Percentiles rank a stretch among this genome's conserved stretches.
Evolutionary conservation across 2,329 filamentous ascomycete genomes (phyloP).

Genomic region (Torrubiella hemipterigena): DNA sequence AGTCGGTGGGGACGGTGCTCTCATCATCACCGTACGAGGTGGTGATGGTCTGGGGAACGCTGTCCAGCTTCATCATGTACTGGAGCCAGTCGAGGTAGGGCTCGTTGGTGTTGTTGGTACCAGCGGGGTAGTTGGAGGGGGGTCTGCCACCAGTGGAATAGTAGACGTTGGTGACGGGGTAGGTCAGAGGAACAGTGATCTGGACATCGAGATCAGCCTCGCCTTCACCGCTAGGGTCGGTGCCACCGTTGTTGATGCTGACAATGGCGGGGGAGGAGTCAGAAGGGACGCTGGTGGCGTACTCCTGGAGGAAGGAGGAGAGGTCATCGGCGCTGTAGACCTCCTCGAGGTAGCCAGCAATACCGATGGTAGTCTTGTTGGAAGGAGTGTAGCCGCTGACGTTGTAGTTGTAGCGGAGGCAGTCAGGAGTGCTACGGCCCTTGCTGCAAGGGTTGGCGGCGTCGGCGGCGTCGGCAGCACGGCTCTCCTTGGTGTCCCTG

Average conservation of each 20-base stretch:
- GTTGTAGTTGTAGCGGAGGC: not conserved
- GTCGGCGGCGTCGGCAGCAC: not conserved
- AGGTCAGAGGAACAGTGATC: not conserved
- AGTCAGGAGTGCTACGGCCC: not conserved
- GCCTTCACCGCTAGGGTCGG: not conserved
- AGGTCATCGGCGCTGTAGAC: not conserved
- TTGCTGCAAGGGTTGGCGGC: not conserved
- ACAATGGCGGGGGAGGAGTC: not conserved
- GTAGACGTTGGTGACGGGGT: not conserved
- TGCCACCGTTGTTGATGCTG: not conserved
- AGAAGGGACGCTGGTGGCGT: not conserved
- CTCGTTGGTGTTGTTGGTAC: constrained; percentile 1
- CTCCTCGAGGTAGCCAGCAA: not conserved
- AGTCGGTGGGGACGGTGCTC: constrained; percentile 3
- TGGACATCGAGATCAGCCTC: not conserved
- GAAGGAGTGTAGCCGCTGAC: not conserved
- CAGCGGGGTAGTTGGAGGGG: not conserved
- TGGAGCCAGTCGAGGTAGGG: constrained; percentile 7
- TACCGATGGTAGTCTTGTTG: not conserved
- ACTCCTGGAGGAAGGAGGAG: not conserved
- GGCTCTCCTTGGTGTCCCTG: not conserved
- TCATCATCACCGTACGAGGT: constrained; percentile 5
- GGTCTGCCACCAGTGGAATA: not conserved
- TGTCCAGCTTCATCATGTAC: constrained; percentile 3
- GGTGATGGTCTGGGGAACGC: constrained; percentile 3